Evolutionary conservation across 441 rosid genomes (phyloP).

Genomic region (Melastoma candidum): DNA sequence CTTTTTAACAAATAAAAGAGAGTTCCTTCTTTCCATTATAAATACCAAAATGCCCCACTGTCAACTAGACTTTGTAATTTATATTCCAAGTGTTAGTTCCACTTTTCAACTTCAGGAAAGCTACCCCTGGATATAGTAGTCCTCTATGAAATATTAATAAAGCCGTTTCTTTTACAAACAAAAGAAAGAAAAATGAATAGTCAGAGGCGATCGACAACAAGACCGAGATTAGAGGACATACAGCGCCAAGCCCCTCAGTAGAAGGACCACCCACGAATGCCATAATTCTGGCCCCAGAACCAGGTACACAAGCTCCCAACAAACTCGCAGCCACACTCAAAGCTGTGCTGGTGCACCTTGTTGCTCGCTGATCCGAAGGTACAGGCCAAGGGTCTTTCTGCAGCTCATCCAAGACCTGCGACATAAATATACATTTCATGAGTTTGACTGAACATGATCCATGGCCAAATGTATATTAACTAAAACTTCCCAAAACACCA

Average conservation of each 20-base stretch:
- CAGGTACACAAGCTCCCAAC: slow-evolving; percentile 89
- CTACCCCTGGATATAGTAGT: no score
- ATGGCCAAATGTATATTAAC: no score
- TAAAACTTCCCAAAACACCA: no score
- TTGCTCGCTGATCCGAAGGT: slow-evolving; percentile 57
- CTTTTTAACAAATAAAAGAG: slow-evolving; percentile 1
- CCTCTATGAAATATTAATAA: no score
- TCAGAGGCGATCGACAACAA: no score
- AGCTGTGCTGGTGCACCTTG: slow-evolving; percentile 77
- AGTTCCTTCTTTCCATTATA: neutral
- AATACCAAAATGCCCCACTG: no score
- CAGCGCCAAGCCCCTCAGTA: slow-evolving; percentile 78
- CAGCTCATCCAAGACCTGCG: slow-evolving; percentile 69
- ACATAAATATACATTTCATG: neutral
- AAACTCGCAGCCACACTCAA: slow-evolving; percentile 70
- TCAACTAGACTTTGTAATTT: no score
- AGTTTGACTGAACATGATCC: neutral
- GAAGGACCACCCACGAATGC: slow-evolving; percentile 88
- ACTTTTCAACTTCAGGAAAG: no score
- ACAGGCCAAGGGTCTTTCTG: slow-evolving; percentile 73
- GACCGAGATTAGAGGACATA: slow-evolving; percentile 18
- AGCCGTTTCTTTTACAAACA: no score
- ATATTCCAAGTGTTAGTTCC: no score
- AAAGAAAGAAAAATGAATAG: no score
- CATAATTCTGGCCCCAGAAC: slow-evolving; percentile 87